Base-by-base conservation (phyloP, 2,329 filamentous ascomycete species). In the Diaporthe caulivora region DNA sequence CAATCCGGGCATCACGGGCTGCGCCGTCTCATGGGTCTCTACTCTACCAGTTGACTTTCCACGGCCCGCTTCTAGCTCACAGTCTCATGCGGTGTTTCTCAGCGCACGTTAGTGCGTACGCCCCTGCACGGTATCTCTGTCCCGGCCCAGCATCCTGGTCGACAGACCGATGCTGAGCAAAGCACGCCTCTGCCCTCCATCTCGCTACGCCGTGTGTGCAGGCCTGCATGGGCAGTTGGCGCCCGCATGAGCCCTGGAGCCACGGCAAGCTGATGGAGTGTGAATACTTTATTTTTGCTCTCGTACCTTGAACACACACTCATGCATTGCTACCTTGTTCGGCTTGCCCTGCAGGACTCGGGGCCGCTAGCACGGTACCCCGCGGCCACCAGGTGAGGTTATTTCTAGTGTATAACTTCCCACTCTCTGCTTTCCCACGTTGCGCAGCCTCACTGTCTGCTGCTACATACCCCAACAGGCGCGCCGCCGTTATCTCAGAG, bases 251-350 rank as follows among this genome's bases (percentile, higher is more conserved):
- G 55, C 34, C 55, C 34, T 53, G 68, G 44, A 62, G 73, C 57
- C 70, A 75, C 58, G 47, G 71, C 49, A 44, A 55, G 42, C 53
- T 54, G 37, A 58, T 54, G 65, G 42, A 17, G 34, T 31, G 26
- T n/a, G 26, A 40, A 44, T 34, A 44, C 40, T 44, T 24, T 65
- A 34, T 68, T 70, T 60, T 60, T 69, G 54, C 64, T 40, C 58
- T 65, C 54, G 71, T 75, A 69, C 72, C 64, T 72, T 53, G 62
- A 60, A 58, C 68, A 64, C 68, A 57, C 24, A 65, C 55, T 70
- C 44, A 74, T 69, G 68, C 72, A 72, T 54, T 75, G 68, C 72
- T 70, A 74, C 74, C 68, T 64, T 54, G 74, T 47, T 53, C 40
- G 44, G 47, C 65, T 62, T 42, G 49, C 24, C 31, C 42, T 75